Evolutionary conservation across 2,329 filamentous ascomycete genomes (phyloP), one percentile per base, ranked within the genome.

Genomic region (Westerdykella sp.): DNA sequence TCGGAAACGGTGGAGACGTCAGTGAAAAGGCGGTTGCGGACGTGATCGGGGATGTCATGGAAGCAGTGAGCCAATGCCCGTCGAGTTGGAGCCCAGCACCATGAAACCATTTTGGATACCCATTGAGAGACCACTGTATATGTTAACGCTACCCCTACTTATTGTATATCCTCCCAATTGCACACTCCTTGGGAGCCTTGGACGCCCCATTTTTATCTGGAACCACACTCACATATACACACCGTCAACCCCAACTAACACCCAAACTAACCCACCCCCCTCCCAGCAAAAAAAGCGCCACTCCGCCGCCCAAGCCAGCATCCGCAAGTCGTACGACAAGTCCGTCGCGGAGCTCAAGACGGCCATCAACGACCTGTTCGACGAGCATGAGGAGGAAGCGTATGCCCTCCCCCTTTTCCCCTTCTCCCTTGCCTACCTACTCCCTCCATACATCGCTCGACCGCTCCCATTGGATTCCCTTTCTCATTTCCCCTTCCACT

Each of bases 231-330:
- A 34, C n/a, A 35, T 35, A 2, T 14, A 15, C 16, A 34, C n/a
- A 21, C 16, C 12, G 14, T 34, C 28, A n/a, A 21, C 31, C n/a
- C 28, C 13, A 37, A 18, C 22, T 6, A 23, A 9, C 4, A 11
- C 15, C 21, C 42, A 18, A 21, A 28, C 18, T 22, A 41, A 37
- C 38, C 22, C 7, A 10, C 22, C 7, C 14, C 37, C 50, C 30
- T 36, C 43, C 6, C 41, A 65, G 60, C 57, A 59, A 55, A 56
- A 52, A 47, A 60, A 56, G 40, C 57, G 59, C 41, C 49, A 56
- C 41, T 6, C 41, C 15, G 34, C 39, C 41, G 49, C 46, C 37
- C 59, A 57, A 41, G 34, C 53, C 22, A 34, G 18, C 16, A 43
- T 64, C n/a, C 40, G 46, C 35, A 55, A 55, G 25, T 34, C 44